Conservation (phyloP, 164 flowering plant genomes). For the Magnolia sinica region DNA sequence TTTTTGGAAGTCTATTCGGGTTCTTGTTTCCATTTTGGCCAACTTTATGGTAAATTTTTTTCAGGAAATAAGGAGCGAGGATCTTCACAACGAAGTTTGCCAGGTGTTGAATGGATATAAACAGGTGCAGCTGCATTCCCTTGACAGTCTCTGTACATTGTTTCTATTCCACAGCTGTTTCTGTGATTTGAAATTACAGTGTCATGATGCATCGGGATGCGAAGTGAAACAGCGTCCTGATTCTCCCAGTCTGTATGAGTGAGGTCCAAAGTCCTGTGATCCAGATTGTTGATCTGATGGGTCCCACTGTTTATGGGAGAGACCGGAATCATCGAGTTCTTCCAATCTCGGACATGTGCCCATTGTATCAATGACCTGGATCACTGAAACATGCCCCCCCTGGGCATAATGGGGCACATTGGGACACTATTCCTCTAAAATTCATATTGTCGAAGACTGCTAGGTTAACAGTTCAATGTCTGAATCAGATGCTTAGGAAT, state of each 20-base stretch:
- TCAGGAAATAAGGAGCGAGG: slow-evolving; percentile 95
- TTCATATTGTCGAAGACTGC: background rate
- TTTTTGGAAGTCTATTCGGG: background rate
- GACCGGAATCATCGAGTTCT: background rate
- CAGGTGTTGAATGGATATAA: slow-evolving; percentile 93
- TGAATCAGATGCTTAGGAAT: slow-evolving; percentile 68
- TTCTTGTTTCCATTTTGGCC: slow-evolving; percentile 1
- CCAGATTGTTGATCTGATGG: background rate
- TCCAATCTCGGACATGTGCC: background rate
- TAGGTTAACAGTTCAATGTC: background rate
- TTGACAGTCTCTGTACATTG: background rate
- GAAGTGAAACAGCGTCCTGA: background rate
- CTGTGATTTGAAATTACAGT: background rate
- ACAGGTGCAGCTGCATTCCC: slow-evolving; percentile 49
- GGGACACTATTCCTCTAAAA: background rate
- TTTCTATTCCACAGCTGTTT: background rate
- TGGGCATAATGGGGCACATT: background rate
- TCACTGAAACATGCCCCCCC: background rate
- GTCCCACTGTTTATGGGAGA: background rate
- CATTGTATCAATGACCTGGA: background rate
- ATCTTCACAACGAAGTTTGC: slow-evolving; percentile 84
- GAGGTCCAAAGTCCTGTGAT: background rate
- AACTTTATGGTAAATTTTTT: background rate
- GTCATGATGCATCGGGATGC: background rate
- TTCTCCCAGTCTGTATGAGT: background rate